Conservation (phyloP, 2,329 filamentous ascomycete genomes). For the Neofusicoccum kwambonambiense region DNA sequence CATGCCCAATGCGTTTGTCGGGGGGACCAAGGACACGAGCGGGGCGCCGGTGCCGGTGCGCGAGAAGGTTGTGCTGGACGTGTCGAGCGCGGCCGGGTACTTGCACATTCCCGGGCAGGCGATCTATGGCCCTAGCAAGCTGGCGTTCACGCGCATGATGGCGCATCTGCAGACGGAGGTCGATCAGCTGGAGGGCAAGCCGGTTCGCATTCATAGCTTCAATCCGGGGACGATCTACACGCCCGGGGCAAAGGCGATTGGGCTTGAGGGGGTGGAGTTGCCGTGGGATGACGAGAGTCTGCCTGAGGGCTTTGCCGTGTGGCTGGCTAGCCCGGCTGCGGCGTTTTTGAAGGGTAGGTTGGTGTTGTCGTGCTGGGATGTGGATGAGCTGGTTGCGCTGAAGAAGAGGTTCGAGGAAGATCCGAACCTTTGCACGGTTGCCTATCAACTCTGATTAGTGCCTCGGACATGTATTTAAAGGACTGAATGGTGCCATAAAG, state of each 20-base stretch:
- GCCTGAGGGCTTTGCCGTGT: constrained; percentile 27
- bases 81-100: constrained; percentile 8
- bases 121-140: constrained; percentile 19
- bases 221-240: not conserved
- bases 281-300: constrained; percentile 1
- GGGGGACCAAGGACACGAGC: not conserved
- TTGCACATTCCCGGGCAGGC: constrained; percentile 9
- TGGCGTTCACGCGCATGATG: constrained; percentile 8
- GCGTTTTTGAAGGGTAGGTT: constrained; percentile 21
- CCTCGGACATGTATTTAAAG: too few relatives aligned
- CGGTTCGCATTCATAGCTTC: not conserved
- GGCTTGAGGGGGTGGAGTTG: not conserved
- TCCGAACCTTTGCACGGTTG: too few relatives aligned
- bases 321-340: constrained; percentile 32
- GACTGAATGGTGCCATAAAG: too few relatives aligned
- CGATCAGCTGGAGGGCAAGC: not conserved
- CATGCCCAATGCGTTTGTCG: not conserved
- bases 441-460: too few relatives aligned
- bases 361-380: constrained; percentile 32
- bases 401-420: not conserved
- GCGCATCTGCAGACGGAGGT: constrained; percentile 17
- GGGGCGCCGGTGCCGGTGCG: not conserved
- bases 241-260: not conserved
- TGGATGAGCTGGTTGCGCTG: constrained; percentile 27
- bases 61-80: constrained; percentile 1